A percentile compares a stretch with the other conserved stretches of the same genome.
Evolutionary conservation across 805 yeast genomes (phyloP).

Genomic region (Hanseniaspora guilliermondii): DNA sequence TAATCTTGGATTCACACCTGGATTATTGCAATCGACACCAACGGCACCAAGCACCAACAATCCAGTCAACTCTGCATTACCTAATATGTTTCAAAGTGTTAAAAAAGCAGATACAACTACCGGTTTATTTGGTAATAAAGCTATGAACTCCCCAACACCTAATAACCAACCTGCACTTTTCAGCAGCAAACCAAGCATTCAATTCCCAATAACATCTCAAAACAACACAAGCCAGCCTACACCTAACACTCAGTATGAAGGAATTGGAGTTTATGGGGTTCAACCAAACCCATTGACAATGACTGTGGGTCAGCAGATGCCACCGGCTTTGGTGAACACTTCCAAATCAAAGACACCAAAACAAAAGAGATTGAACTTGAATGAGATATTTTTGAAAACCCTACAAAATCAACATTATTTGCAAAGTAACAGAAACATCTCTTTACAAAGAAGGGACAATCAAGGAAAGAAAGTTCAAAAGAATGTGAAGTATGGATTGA

Average conservation of each 20-base stretch:
- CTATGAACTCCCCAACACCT: neutral
- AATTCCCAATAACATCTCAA: conserved; percentile 8
- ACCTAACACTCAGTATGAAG: neutral
- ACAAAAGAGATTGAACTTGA: neutral
- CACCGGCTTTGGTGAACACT: neutral
- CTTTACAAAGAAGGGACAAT: neutral
- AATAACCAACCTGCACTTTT: neutral
- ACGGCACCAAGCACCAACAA: neutral
- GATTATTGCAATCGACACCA: conserved; percentile 7
- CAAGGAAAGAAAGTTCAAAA: neutral
- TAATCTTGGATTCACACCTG: conserved; percentile 1
- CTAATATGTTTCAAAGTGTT: conserved; percentile 1
- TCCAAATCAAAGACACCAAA: neutral
- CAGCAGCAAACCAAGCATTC: neutral
- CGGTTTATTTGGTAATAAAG: conserved; percentile 5
- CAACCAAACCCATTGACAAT: conserved; percentile 5
- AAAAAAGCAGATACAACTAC: neutral
- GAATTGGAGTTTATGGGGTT: conserved; percentile 6
- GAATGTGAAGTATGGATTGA: neutral
- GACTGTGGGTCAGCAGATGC: neutral
- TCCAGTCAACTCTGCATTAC: neutral
- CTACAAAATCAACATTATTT: neutral
- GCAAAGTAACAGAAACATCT: neutral
- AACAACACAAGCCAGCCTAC: neutral
- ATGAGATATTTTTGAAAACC: neutral